Evolutionary conservation across 768 basidiomycete genomes (phyloP), one percentile per base, ranked within the genome.

Genomic region (Chalciporus piperatus): DNA sequence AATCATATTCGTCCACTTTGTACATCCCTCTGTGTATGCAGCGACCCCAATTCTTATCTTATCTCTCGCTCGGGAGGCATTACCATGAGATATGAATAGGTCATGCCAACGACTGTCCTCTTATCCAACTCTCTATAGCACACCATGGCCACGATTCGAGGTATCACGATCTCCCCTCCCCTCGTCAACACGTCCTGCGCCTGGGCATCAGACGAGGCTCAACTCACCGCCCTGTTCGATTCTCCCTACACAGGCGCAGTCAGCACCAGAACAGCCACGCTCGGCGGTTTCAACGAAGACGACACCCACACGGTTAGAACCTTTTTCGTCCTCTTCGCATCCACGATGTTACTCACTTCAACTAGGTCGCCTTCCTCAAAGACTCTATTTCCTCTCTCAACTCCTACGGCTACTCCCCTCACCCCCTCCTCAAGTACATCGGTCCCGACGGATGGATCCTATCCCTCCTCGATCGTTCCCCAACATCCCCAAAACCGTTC

Each of bases 351-450:
- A 22, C 22, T 22, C 33, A 6, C 39, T 6, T 44, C 13, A 32
- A 49, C 42, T 14, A 89, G 87, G 85, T 87, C 42, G 80, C 77
- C 14, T 87, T 90, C 57, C 54, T 80, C 41, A 70, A 67, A 35
- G 70, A 71, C 13, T 61, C 73, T 9, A 57, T 76, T 33, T 76
- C 87, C n/a, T 83, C 91, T 14, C 62, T 91, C 53, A 94, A 94
- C 65, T 87, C 86, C 0, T 94, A 89, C 67, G 92, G 92, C 20
- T 95, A 93, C 70, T 92, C 89, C 8, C 92, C 90, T 0, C 76
- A 85, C 59, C 81, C 87, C 6, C 76, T 94, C 39, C 60, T 72
- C n/a, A 57, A 63, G 20, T 94, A 92, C 70, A 64, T 91, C 40
- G 63, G 63, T 7, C 55, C 60, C 7, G 33, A 20, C 30, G 67